Conservation (phyloP, 352 stramenopile species). For the Pythium aristosporum region DNA sequence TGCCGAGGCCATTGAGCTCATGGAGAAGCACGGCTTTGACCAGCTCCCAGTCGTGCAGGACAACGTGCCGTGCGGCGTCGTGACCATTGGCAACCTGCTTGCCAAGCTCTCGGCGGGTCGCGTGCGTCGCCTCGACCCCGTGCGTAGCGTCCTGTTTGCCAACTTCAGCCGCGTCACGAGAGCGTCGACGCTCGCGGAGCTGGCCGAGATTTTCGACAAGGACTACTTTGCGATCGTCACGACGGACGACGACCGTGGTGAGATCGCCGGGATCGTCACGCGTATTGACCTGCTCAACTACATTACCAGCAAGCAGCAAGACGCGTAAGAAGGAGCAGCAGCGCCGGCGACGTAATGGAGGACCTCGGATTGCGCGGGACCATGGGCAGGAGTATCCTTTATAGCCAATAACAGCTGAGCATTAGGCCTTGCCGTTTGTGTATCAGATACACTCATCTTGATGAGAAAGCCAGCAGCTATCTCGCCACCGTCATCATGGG, state of each 20-base stretch:
- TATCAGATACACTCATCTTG: no score
- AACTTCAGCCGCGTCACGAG: conserved; percentile 92
- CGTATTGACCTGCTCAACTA: conserved; percentile 96
- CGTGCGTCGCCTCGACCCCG: conserved; percentile 75
- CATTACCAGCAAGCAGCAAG: conserved; percentile 61
- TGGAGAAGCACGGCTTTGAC: conserved; percentile 91
- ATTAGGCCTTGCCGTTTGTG: no score
- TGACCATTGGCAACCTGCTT: conserved; percentile 95
- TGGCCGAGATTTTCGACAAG: conserved; percentile 94
- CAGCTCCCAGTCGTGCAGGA: conserved; percentile 74
- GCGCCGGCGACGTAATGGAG: no score
- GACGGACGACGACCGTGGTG: conserved; percentile 55
- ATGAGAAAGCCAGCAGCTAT: no score
- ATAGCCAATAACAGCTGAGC: neutral
- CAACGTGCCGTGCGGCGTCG: conserved; percentile 88
- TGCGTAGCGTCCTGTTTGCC: conserved; percentile 91
- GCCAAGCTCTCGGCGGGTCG: conserved; percentile 87
- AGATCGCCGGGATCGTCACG: conserved; percentile 92
- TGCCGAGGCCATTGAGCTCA: conserved; percentile 90
- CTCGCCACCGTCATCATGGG: no score
- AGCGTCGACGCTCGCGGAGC: conserved; percentile 82
- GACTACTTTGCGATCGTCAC: conserved; percentile 94
- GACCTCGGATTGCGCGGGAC: no score
- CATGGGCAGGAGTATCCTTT: neutral
- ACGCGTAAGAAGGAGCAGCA: neutral